Evolutionary conservation across 2,329 filamentous ascomycete genomes (phyloP).

Genomic region (Apiospora rasikravindrae): DNA sequence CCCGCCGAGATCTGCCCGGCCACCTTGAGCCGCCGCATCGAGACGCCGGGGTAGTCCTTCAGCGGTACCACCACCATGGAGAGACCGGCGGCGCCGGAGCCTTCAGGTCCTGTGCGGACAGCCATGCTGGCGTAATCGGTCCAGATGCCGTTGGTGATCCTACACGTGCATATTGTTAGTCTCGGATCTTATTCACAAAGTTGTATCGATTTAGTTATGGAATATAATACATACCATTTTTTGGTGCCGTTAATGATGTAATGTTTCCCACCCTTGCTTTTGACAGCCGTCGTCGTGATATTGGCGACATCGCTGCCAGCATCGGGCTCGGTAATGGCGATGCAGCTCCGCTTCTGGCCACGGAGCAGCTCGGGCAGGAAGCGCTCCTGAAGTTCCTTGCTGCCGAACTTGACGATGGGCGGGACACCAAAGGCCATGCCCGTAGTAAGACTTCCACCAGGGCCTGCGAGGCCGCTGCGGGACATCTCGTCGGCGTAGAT

Average conservation of each 20-base stretch:
- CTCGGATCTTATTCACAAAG: not conserved
- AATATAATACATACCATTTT: constrained; percentile 61
- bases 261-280: constrained; percentile 65
- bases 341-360: constrained; percentile 71
- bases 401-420: constrained; percentile 73
- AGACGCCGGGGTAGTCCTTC: constrained; percentile 69
- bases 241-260: constrained; percentile 78
- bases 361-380: constrained; percentile 72
- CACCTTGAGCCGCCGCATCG: constrained; percentile 71
- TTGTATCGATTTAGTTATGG: not conserved
- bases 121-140: constrained; percentile 72
- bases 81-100: constrained; percentile 65
- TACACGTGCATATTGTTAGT: constrained; percentile 27
- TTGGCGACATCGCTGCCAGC: constrained; percentile 77
- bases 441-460: constrained; percentile 67
- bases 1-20: constrained; percentile 68
- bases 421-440: constrained; percentile 77
- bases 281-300: constrained; percentile 70
- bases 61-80: constrained; percentile 73
- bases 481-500: constrained; percentile 77
- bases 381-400: constrained; percentile 63
- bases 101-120: constrained; percentile 68
- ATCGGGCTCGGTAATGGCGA: constrained; percentile 80
- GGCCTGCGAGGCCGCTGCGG: constrained; percentile 68
- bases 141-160: constrained; percentile 76